Evolutionary conservation across 257 asterid species (phyloP), one percentile per base, ranked within the genome.

Genomic region (Jacaranda mimosifolia): DNA sequence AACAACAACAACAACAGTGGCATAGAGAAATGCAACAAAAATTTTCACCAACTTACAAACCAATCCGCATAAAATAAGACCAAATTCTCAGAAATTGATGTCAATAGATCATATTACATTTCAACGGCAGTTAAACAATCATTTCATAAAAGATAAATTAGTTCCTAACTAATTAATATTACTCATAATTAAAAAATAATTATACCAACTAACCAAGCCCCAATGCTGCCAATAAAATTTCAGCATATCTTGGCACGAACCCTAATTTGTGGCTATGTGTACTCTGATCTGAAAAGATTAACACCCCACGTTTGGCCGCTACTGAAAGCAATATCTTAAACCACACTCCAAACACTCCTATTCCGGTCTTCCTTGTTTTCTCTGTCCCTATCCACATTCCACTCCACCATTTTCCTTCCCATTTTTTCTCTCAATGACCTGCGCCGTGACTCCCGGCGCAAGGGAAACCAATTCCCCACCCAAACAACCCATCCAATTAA

Each of bases 371-470:
- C 3, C 21, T 26, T 39, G 8, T 13, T 63, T 38, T 57, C 19
- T 13, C 15, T 42, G 3, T 60, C 49, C 32, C 32, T 26, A 26
- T 26, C 32, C 32, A 26, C 32, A 26, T 26, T 26, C 2, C 32
- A 26, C 32, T 26, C 1, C 32, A 26, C 32, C 32, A 26, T 26
- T 26, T 26, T 26, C 32, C 32, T 26, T 26, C 32, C 53, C 53
- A 15, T 68, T 77, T 68, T 51, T 56, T 72, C 81, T 45, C 45
- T 72, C 55, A 84, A 70, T 74, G 75, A 83, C 86, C 63, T 74
- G 84, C 87, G 93, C 93, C 97, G 91, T 74, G 86, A 89, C 91
- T 82, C 81, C 78, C 91, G 97, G 83, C n/a, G 75, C 78, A 60
- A 52, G 64, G 17, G 74, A 79, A 59, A 77, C 72, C 15, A 53